These are phyloP conservation scores for Mycothermus thermophilus DNA, from an alignment of 495 filamentous ascomycete species.

Conservation along the genomic window DNA sequence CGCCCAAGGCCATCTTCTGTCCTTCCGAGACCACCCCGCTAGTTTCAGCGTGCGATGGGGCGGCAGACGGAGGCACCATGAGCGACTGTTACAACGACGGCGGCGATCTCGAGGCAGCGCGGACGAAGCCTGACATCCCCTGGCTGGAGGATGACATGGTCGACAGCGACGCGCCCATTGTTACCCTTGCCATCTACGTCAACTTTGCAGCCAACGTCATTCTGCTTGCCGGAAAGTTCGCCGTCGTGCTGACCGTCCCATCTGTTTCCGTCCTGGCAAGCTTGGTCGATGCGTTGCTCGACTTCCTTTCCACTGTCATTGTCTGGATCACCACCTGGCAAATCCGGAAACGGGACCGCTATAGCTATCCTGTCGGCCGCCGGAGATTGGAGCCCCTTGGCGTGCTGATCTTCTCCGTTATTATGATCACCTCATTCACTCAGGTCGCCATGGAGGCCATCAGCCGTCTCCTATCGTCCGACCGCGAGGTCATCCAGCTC, in stretches of 20 bases:
- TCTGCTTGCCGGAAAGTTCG: conserved; percentile 66
- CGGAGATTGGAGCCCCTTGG: conserved; percentile 62
- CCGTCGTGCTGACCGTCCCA: conserved; percentile 60
- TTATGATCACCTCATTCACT: conserved; percentile 79
- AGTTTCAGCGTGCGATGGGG: conserved; percentile 23
- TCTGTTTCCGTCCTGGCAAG: conserved; percentile 82
- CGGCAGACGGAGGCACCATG: conserved; percentile 22
- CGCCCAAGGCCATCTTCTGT: conserved; percentile 69
- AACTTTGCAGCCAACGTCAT: conserved; percentile 75
- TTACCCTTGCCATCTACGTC: conserved; percentile 68
- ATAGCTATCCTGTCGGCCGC: conserved; percentile 72
- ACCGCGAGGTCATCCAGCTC: conserved; percentile 59
- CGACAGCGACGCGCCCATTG: conserved; percentile 51
- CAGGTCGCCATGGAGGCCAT: conserved; percentile 69
- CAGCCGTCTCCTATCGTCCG: conserved; percentile 45
- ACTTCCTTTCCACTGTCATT: conserved; percentile 76
- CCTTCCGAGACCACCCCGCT: conserved; percentile 56
- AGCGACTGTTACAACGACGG: conserved; percentile 14
- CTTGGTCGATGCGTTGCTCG: conserved; percentile 76
- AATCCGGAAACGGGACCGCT: conserved; percentile 61
- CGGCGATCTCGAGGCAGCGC: conserved; percentile 8
- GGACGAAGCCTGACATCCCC: conserved; percentile 33
- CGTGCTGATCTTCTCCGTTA: conserved; percentile 64
- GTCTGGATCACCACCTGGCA: conserved; percentile 71
- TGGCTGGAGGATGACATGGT: conserved; percentile 43